These are phyloP conservation scores for Vaccinium macrocarpon DNA, from an alignment of 148 eudicot species.

Conservation along the genomic window DNA sequence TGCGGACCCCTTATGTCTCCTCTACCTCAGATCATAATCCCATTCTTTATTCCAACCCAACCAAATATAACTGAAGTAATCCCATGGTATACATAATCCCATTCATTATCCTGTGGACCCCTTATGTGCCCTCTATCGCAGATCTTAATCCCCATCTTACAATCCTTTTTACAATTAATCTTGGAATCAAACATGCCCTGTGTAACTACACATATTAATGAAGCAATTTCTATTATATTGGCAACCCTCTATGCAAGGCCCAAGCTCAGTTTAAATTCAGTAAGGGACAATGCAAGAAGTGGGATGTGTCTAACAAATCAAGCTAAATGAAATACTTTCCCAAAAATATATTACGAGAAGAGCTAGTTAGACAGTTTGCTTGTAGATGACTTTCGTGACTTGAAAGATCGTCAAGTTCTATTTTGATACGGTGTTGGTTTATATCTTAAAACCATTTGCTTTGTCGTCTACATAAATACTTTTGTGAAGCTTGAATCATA, in stretches of 20 bases:
- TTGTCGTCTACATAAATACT: not conserved
- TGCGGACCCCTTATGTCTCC: not conserved
- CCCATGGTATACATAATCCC: not conserved
- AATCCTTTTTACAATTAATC: not conserved
- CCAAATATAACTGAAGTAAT: not conserved
- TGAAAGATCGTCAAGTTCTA: not conserved
- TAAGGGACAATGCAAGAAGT: not conserved
- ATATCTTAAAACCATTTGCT: not conserved
- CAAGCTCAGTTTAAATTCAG: not conserved
- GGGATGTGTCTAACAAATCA: not conserved
- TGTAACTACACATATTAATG: not conserved
- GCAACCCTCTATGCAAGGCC: not conserved
- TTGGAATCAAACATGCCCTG: not conserved
- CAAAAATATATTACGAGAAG: not conserved
- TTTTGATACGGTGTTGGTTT: too few species aligned
- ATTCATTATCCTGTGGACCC: not conserved
- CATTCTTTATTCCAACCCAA: not conserved
- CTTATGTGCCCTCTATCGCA: not conserved
- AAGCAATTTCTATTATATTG: not conserved
- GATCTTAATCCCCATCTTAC: not conserved
- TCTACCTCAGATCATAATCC: not conserved
- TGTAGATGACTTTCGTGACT: not conserved
- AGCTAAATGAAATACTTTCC: not conserved
- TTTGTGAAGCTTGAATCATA: not conserved
- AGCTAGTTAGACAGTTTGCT: not conserved